Percentiles rank a stretch among this genome's conserved stretches.
These are phyloP conservation scores for Ogataea allantospora DNA, from an alignment of 805 yeast species.

Conservation along the genomic window DNA sequence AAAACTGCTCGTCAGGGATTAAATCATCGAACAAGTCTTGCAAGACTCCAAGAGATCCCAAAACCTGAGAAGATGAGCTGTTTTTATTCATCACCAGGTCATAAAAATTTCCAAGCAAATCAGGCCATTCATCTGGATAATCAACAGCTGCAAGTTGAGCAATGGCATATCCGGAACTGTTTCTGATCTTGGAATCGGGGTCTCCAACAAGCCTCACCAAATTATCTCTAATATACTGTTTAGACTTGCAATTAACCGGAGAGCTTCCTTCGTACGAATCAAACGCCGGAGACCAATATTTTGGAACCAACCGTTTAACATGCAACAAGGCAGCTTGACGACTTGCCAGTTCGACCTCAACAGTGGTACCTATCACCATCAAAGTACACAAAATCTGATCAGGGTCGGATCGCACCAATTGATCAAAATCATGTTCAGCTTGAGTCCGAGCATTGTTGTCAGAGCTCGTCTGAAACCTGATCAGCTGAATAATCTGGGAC, in stretches of 20 bases:
- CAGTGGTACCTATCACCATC: conserved; percentile 39
- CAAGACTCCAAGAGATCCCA: conserved; percentile 60
- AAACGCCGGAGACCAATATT: conserved; percentile 83
- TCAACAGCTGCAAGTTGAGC: conserved; percentile 86
- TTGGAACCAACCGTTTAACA: conserved; percentile 64
- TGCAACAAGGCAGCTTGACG: conserved; percentile 68
- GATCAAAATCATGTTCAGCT: conserved; percentile 52
- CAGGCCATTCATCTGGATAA: conserved; percentile 96
- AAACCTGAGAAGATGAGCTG: conserved; percentile 34
- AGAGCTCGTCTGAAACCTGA: conserved; percentile 30
- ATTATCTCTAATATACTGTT: conserved; percentile 46
- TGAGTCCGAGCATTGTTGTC: conserved; percentile 50
- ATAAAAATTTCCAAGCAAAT: conserved; percentile 51
- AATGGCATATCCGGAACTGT: conserved; percentile 68
- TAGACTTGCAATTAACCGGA: conserved; percentile 48
- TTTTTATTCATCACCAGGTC: conserved; percentile 29
- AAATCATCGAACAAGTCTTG: conserved; percentile 84
- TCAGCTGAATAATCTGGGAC: conserved; percentile 15
- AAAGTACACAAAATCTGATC: conserved; percentile 44
- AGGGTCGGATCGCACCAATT: conserved; percentile 47
- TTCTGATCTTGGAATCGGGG: conserved; percentile 58
- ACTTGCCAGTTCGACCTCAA: conserved; percentile 31
- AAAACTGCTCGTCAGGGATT: conserved; percentile 82
- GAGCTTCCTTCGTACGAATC: conserved; percentile 64
- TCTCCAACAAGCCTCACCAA: conserved; percentile 50